Evolutionary conservation across 148 eudicot genomes (phyloP), one percentile per base, ranked within the genome.

Genomic region (Polygonum aviculare): DNA sequence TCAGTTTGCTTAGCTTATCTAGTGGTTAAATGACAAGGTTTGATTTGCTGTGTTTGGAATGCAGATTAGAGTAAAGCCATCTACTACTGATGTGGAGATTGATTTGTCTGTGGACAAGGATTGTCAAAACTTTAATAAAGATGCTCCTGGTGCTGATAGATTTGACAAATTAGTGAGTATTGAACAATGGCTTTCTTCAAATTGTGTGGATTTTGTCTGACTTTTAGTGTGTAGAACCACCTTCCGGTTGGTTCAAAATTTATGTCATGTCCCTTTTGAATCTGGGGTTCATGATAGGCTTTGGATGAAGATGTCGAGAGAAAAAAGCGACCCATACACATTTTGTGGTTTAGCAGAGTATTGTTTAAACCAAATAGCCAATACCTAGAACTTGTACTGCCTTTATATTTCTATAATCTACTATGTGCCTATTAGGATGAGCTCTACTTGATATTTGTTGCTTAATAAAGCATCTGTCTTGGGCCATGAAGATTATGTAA

Each of bases 41-140:
- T 36, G 40, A 39, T 3, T 39, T 39, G 3, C 5, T 39, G 62
- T 38, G 7, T 6, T 35, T 62, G 69, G 77, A 51, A n/a, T 39
- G 16, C 77, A 95, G 97, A 96, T 95, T 63, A 85, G 94, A 80
- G 70, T 92, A 80, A 95, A 83, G 52, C 93, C 88, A 15, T 75
- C 9, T 47, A 90, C 78, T 40, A 44, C 83, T 2, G 93, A 89
- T 72, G 74, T 95, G 73, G 94, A 95, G 79, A 72, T 95, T 65
- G 99, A 95, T 87, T 79, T 90, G 85, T 62, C 86, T 12, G 36
- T 92, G n/a, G n/a, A n/a, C n/a, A n/a, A n/a, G n/a, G n/a, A n/a
- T n/a, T n/a, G n/a, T n/a, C n/a, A n/a, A n/a, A n/a, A n/a, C n/a
- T n/a, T n/a, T n/a, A n/a, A n/a, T n/a, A n/a, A n/a, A n/a, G n/a